Percentiles rank a stretch among this genome's conserved stretches.
phyloP scores from a whole-genome alignment of 192 early-diverging fungal genomes.

The Fimicolochytrium jonesii region DNA sequence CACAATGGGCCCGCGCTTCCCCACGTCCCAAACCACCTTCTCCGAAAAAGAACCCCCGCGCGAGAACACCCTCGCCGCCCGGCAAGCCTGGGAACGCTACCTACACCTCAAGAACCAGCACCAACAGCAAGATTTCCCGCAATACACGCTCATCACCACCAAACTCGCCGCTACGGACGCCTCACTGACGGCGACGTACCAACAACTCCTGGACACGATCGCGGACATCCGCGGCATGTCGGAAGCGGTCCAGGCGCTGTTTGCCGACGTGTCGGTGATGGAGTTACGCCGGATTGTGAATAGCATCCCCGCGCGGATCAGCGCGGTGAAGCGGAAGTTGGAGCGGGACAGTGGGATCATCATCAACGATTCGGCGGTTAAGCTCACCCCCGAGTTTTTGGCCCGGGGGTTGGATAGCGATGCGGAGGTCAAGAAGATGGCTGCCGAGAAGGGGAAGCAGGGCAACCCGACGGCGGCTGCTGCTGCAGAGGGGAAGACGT shows the following conservation, averaged over 20 bases:
- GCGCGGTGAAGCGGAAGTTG: constrained; percentile 38
- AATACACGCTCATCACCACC: constrained; percentile 42
- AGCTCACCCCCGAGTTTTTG: constrained; percentile 50
- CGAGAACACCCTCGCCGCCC: constrained; percentile 35
- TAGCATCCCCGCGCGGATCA: constrained; percentile 41
- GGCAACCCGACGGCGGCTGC: background rate
- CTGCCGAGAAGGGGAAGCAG: too few relatives aligned
- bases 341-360: constrained; percentile 45
- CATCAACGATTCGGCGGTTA: constrained; percentile 42
- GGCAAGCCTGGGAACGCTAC: constrained; percentile 47
- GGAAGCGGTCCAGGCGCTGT: constrained; percentile 34
- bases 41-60: constrained; percentile 37
- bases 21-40: constrained; percentile 30
- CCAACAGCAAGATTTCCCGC: constrained; percentile 42
- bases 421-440: background rate
- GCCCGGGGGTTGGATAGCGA: constrained; percentile 23
- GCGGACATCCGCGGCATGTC: constrained; percentile 44
- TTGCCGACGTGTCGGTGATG: constrained; percentile 31
- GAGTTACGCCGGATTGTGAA: constrained; percentile 41
- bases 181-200: constrained; percentile 18
- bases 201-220: constrained; percentile 44
- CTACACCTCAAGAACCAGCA: constrained; percentile 32
- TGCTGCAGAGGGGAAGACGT: background rate
- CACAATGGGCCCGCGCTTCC: constrained; percentile 40
- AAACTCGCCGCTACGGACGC: constrained; percentile 40